Evolutionary conservation across 2,329 filamentous ascomycete species (phyloP), one percentile per base, ranked within the genome.

Genomic region (Calonectria fujianensis): DNA sequence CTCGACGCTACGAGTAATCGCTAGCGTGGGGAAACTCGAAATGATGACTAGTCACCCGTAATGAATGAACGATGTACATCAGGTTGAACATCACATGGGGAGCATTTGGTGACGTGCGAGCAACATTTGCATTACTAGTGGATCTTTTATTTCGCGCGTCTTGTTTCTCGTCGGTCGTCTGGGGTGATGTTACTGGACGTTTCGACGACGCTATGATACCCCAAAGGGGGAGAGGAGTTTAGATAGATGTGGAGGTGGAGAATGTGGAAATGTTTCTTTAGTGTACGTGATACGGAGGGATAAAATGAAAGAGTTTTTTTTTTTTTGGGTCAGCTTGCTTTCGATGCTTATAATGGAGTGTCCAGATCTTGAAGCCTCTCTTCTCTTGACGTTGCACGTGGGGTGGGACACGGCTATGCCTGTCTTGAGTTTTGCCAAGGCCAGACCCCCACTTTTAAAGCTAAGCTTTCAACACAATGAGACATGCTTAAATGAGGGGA

Each of bases 1-100:
- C 78, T 24, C 80, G 77, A 63, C 80, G 80, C 65, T 85, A 84
- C 67, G 82, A 84, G 65, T 84, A 78, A 77, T 52, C 24, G 63
- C 29, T 8, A 27, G 65, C 41, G 39, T 39, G 6, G 45, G 35
- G 70, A 67, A 32, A 20, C 64, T 61, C 24, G 13, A 41, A 63
- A 29, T 72, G 52, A 35, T 50, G 27, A 70, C 31, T 59, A 52
- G 65, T 51, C 39, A 73, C 70, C 57, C 69, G 76, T 81, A 75
- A 82, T 77, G 75, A 78, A 66, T 78, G 76, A 76, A 82, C 76
- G 77, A 79, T 82, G 79, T 82, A 81, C 68, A 81, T 76, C 67
- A 77, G 74, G 61, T 75, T 70, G 73, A 73, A 73, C 68, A 69
- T 76, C 64, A 78, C 72, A 78, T 74, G 71, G 75, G 57, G 76